Conservation (phyloP, 1,284 basidiomycete species). For the Trichosporon sp. region DNA sequence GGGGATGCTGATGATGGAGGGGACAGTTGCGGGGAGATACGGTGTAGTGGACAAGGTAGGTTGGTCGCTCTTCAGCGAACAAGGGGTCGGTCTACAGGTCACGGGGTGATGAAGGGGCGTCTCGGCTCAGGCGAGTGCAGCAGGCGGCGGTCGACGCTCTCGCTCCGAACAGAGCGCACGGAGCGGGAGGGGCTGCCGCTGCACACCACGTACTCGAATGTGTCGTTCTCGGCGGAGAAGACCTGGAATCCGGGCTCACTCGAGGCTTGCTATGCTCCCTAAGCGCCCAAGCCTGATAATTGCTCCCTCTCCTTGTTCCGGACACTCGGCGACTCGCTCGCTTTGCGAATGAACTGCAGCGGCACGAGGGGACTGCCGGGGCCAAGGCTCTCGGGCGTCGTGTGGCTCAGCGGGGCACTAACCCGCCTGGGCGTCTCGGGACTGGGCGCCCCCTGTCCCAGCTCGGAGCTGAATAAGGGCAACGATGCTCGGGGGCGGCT, state of each 20-base stretch:
- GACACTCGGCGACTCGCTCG: slow-evolving; percentile 48
- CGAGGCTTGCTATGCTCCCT: background rate
- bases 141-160: no score
- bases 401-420: slow-evolving; percentile 3
- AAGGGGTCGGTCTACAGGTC: background rate
- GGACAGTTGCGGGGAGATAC: background rate
- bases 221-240: no score
- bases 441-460: background rate
- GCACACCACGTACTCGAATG: no score
- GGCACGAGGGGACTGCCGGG: slow-evolving; percentile 41
- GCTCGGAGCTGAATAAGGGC: background rate
- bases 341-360: slow-evolving; percentile 37
- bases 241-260: background rate
- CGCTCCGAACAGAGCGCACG: no score
- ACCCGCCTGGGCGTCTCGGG: slow-evolving; percentile 11
- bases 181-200: no score
- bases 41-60: background rate
- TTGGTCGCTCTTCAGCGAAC: background rate
- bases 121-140: background rate
- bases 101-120: background rate
- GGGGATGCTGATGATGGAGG: background rate
- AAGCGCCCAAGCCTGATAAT: slow-evolving; percentile 1
- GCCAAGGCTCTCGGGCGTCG: background rate
- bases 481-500: background rate
- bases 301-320: slow-evolving; percentile 47